Conservation (phyloP, 495 filamentous ascomycete species). For the Tuber borchii region DNA sequence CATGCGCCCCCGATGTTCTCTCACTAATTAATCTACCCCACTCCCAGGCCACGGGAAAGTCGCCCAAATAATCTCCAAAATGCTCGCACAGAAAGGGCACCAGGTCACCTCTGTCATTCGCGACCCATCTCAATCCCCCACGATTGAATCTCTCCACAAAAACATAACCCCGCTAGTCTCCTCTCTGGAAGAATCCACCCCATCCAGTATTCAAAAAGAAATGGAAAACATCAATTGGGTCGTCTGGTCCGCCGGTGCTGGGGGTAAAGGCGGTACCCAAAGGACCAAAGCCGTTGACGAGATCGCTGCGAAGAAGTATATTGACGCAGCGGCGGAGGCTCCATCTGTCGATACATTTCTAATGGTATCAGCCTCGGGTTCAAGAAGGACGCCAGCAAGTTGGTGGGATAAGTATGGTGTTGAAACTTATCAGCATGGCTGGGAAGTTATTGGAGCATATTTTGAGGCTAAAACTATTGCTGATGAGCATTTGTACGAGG, state of each 20-base stretch:
- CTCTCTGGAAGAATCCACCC: conserved; percentile 52
- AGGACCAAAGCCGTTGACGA: conserved; percentile 52
- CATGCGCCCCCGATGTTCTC: not conserved
- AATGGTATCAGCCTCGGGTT: conserved; percentile 51
- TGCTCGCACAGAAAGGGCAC: conserved; percentile 66
- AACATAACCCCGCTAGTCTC: conserved; percentile 54
- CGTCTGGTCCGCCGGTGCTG: conserved; percentile 76
- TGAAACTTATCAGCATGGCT: conserved; percentile 49
- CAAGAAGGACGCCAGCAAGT: conserved; percentile 48
- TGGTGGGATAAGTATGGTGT: conserved; percentile 65
- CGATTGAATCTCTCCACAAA: conserved; percentile 56
- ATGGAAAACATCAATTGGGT: conserved; percentile 70
- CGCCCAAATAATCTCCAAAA: conserved; percentile 66
- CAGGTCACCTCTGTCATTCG: conserved; percentile 72
- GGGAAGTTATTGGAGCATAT: conserved; percentile 55
- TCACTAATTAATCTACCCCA: not conserved
- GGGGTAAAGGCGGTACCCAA: conserved; percentile 63
- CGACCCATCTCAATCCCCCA: conserved; percentile 56
- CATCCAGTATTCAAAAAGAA: conserved; percentile 53
- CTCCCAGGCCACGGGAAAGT: conserved; percentile 60
- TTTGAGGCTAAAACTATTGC: conserved; percentile 68
- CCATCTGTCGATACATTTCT: conserved; percentile 64
- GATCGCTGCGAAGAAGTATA: conserved; percentile 64
- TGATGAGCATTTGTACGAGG: conserved; percentile 60
- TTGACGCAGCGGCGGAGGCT: conserved; percentile 55